Conservation (phyloP, 1,284 basidiomycete species). For the Heliocybe sulcata region DNA sequence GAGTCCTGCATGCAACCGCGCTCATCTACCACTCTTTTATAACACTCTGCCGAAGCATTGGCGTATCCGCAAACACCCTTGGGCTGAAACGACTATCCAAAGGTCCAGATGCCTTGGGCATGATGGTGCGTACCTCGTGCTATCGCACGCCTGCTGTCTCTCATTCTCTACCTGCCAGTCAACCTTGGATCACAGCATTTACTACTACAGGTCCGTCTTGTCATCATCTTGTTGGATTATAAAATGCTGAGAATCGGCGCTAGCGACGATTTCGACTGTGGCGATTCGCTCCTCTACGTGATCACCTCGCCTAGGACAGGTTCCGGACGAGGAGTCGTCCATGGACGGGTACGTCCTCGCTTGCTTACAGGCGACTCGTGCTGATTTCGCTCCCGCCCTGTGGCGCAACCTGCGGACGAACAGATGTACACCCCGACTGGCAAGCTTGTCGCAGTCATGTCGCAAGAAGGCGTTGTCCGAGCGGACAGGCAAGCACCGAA, state of each 20-base stretch:
- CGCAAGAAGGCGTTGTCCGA: constrained; percentile 79
- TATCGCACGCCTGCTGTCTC: neutral
- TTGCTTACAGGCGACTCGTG: neutral
- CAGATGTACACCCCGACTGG: constrained; percentile 74
- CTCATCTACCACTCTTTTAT: constrained; percentile 2
- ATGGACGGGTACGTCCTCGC: constrained; percentile 49
- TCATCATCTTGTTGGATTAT: neutral
- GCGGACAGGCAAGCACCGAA: constrained; percentile 37
- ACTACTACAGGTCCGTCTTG: constrained; percentile 65
- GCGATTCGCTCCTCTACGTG: constrained; percentile 79
- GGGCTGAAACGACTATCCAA: constrained; percentile 47
- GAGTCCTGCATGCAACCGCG: constrained; percentile 16
- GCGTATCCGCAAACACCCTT: constrained; percentile 55
- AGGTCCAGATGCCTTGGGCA: constrained; percentile 49
- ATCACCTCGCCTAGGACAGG: constrained; percentile 61
- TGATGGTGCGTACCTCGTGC: constrained; percentile 48
- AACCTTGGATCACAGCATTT: constrained; percentile 81
- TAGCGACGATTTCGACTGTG: constrained; percentile 71
- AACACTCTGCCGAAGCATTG: constrained; percentile 44
- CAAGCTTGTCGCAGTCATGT: constrained; percentile 66
- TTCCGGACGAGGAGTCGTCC: constrained; percentile 70
- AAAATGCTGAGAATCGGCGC: neutral
- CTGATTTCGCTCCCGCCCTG: constrained; percentile 1
- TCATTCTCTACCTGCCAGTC: constrained; percentile 35
- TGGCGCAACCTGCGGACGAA: too few species aligned